Conservation (phyloP, 306 rosid genomes). For the Trifolium fragiferum region DNA sequence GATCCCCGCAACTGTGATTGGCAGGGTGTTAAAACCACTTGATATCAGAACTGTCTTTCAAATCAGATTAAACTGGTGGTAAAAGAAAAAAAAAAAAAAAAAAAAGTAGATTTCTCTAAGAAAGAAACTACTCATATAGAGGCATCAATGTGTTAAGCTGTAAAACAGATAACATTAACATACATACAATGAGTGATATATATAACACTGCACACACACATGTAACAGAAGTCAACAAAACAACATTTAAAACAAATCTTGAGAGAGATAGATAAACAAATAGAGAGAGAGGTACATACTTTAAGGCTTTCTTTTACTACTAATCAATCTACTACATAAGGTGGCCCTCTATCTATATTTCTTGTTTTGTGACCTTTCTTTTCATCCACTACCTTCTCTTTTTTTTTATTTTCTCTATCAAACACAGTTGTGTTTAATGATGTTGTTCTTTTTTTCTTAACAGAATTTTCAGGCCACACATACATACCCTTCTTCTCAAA, state of each 20-base stretch:
- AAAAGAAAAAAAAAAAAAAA: no score
- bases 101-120: no score
- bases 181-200: neutral
- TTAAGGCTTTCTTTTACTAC: constrained; percentile 52
- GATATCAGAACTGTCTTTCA: no score
- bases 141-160: neutral
- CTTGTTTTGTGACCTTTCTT: constrained; percentile 44
- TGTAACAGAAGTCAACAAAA: constrained; percentile 54
- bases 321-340: constrained; percentile 44
- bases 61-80: no score
- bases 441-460: constrained; percentile 9
- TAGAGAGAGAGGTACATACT: constrained; percentile 30
- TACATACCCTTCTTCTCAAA: neutral
- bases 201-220: constrained; percentile 22
- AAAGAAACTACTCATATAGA: no score
- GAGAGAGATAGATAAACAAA: constrained; percentile 34
- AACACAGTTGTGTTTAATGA: constrained; percentile 1
- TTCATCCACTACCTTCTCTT: constrained; percentile 39
- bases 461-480: constrained; percentile 31
- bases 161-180: neutral
- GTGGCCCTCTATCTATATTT: constrained; percentile 52
- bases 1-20: no score
- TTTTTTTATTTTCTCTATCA: constrained; percentile 25
- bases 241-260: constrained; percentile 37
- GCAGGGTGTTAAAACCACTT: no score